Base-by-base conservation (phyloP, 2,329 filamentous ascomycete genomes). In the Clarireedia paspali region DNA sequence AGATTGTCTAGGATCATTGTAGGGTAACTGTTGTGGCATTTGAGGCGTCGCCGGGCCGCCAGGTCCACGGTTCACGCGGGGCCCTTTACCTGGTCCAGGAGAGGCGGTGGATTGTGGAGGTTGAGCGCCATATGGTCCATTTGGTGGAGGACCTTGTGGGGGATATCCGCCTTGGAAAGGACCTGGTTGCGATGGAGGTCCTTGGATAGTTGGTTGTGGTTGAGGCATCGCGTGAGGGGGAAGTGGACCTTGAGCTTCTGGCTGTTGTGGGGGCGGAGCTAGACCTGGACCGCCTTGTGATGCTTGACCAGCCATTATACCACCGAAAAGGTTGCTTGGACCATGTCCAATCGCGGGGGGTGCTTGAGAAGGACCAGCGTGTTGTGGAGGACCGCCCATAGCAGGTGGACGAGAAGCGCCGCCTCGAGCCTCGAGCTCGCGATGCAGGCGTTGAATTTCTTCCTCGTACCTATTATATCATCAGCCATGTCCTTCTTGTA, bases 301-400 rank as follows among this genome's bases (percentile, higher is more conserved):
- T 60, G 81, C 84, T 71, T 85, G 84, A 62, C 92, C 92, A 55
- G 91, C 84, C 89, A 99, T 97, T 69, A 97, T 96, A 56, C 90
- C 91, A 64, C 90, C 91, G 69, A 99, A 97, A 42, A 97, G 80
- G 68, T 95, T 94, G 70, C 88, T 92, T 55, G 84, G 84, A 26
- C 92, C 91, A 68, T 95, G 88, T 27, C 91, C 89, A 64, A 97
- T 88, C 50, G 89, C 76, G 38, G 85, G 91, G 38, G 94, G 92
- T 59, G 88, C 88, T 60, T 90, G 88, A 49, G 88, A 85, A 56
- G 90, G 87, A 45, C 87, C 89, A 57, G 82, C 82, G 80, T 94
- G 89, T 67, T 87, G 86, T 58, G 86, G 81, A 42, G 85, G 84
- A 15, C 84, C 87, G 60, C 81, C 80, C 67, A 90, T 83, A 59